A percentile compares a stretch with the other conserved stretches of the same genome.
These are phyloP conservation scores for Fusarium oxysporum DNA, from an alignment of 2,329 filamentous ascomycete species.

Conservation along the genomic window DNA sequence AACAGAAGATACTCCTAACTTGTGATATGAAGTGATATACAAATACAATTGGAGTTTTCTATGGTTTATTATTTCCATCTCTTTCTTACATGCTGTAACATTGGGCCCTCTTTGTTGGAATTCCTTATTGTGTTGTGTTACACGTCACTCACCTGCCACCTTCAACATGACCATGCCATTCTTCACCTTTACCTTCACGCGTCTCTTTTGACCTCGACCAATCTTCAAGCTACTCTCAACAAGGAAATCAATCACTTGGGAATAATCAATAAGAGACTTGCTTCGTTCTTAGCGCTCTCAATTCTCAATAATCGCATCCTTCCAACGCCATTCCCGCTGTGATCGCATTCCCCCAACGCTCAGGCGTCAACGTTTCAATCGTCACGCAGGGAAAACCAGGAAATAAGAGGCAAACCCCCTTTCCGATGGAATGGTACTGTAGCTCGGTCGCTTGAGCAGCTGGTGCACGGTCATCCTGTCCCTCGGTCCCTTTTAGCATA, in stretches of 20 bases:
- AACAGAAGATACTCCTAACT: background rate
- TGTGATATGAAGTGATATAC: background rate
- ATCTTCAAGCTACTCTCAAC: background rate
- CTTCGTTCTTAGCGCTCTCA: constrained; percentile 3
- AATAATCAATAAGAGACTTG: background rate
- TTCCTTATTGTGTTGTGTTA: background rate
- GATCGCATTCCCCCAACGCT: constrained; percentile 6
- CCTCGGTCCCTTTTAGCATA: background rate
- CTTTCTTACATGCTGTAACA: background rate
- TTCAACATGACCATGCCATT: background rate
- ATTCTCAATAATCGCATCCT: constrained; percentile 9
- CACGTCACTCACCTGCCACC: background rate
- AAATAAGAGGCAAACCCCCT: constrained; percentile 1
- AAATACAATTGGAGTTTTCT: too few relatives aligned
- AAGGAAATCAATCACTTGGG: background rate
- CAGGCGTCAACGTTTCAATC: constrained; percentile 33
- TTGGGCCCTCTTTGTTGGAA: background rate
- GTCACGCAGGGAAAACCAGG: background rate
- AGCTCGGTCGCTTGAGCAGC: background rate
- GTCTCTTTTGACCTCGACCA: background rate
- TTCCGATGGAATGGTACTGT: constrained; percentile 37
- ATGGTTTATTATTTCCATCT: background rate
- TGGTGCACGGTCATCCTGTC: constrained; percentile 7
- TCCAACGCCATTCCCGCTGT: constrained; percentile 30
- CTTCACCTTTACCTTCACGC: background rate